Base-by-base conservation (phyloP, 139 green algal genomes). In the Tetradesmus lagerheimii region DNA sequence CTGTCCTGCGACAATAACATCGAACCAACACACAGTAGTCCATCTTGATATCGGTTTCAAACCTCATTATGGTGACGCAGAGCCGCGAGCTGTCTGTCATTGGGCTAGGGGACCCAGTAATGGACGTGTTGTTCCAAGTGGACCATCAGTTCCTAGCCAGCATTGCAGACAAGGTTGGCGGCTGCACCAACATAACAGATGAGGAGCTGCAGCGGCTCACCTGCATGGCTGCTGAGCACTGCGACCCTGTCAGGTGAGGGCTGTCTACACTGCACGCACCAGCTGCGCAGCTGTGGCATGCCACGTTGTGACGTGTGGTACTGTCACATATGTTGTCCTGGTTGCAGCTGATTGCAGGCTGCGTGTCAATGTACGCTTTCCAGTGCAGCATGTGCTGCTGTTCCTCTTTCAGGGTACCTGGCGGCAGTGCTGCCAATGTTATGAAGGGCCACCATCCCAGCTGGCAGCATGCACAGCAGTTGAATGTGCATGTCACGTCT, bases 371-470 rank as follows among this genome's bases (percentile, higher is more conserved):
- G n/a, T n/a, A n/a, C n/a, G n/a, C n/a, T n/a, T n/a, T n/a, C n/a
- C n/a, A n/a, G n/a, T n/a, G n/a, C n/a, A n/a, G n/a, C n/a, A n/a
- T n/a, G 57, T 8, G 18, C 57, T 31, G 23, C 50, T 86, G 38
- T 62, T 67, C 34, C 1, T n/a, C 53, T 20, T 89, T 8, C 85
- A 86, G 74, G 85, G 90, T 96, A 9, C 92, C 93, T 1, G 97
- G 97, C 18, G 97, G 97, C 84, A 96, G 91, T 89, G 96, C 97
- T 8, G 96, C 96, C 41, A 99, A 99, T 77, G 97, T 99, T 4
- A 81, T 94, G 25, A 96, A 94, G 85, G 92, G 93, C 47, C 16
- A 92, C 91, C 43, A 82, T 95, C 4, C 87, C 85, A 20, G 78
- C 45, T 3, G 75, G 76, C 34, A 6, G 8, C 11, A n/a, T 92